Conservation (phyloP, 768 basidiomycete species). For the Calocybe indica region DNA sequence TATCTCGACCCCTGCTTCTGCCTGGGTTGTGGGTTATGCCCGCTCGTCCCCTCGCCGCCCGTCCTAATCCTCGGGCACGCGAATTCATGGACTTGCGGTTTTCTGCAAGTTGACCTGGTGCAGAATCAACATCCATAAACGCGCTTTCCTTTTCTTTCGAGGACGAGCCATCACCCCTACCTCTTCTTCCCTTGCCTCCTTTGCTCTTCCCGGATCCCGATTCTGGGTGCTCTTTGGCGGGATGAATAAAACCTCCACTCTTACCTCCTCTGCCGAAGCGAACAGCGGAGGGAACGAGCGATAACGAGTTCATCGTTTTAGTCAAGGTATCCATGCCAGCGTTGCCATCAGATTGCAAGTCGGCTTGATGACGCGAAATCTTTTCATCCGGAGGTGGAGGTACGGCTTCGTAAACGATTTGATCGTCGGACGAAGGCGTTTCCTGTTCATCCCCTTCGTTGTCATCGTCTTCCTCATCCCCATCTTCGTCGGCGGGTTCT, state of each 20-base stretch:
- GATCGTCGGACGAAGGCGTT: conserved; percentile 6
- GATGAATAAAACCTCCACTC: conserved; percentile 40
- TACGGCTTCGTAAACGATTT: conserved; percentile 18
- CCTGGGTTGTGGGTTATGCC: neutral
- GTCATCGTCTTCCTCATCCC: conserved; percentile 17
- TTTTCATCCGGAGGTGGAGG: conserved; percentile 15
- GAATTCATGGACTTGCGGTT: neutral
- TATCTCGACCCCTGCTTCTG: neutral
- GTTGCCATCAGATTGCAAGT: conserved; percentile 9
- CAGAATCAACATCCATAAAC: conserved; percentile 11
- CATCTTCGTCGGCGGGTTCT: conserved; percentile 20
- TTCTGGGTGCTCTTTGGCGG: neutral
- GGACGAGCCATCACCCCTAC: conserved; percentile 12
- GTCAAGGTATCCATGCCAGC: conserved; percentile 42
- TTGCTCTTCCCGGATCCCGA: conserved; percentile 1
- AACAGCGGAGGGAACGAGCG: conserved; percentile 63
- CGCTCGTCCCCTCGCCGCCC: neutral
- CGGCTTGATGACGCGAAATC: conserved; percentile 6
- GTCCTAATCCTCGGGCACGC: neutral
- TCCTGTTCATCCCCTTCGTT: conserved; percentile 10
- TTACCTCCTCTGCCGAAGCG: conserved; percentile 72
- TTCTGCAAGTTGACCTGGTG: conserved; percentile 1
- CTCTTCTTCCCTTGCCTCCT: conserved; percentile 12
- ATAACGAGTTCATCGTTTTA: conserved; percentile 35
- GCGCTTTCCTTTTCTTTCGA: conserved; percentile 7